Evolutionary conservation across 345 rosid genomes (phyloP).

Genomic region (Corymbia maculata): DNA sequence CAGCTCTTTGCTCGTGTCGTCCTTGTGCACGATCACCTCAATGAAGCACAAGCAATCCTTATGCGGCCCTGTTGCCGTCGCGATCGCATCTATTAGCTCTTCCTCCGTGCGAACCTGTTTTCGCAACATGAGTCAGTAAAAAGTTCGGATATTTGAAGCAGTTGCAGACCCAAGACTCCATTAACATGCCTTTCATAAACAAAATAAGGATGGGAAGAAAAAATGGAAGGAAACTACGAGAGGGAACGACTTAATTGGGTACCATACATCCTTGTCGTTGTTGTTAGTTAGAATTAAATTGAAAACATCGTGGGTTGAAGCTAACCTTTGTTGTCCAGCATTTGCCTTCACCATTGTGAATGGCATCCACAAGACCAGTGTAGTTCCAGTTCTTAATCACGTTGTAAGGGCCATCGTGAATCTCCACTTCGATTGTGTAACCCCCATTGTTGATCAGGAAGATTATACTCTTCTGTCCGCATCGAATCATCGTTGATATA

Average conservation of each 20-base stretch:
- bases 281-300: not conserved
- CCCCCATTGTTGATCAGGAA: constrained; percentile 76
- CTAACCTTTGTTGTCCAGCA: constrained; percentile 65
- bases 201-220: not conserved
- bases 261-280: not conserved
- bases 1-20: constrained; percentile 76
- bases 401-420: constrained; percentile 73
- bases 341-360: constrained; percentile 70
- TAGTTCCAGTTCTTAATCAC: constrained; percentile 78
- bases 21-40: constrained; percentile 57
- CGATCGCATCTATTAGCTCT: constrained; percentile 34
- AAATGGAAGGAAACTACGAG: not conserved
- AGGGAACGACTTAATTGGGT: not conserved
- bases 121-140: not conserved
- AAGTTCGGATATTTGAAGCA: not conserved
- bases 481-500: constrained; percentile 60
- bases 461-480: constrained; percentile 44
- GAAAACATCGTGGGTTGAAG: not conserved
- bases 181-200: not conserved
- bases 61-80: constrained; percentile 26
- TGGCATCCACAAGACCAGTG: constrained; percentile 51
- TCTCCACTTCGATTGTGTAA: constrained; percentile 72
- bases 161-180: not conserved
- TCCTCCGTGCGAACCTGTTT: constrained; percentile 45
- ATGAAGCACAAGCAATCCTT: constrained; percentile 56